Evolutionary conservation across 768 basidiomycete genomes (phyloP).

Genomic region (Kondoa subrosea): DNA sequence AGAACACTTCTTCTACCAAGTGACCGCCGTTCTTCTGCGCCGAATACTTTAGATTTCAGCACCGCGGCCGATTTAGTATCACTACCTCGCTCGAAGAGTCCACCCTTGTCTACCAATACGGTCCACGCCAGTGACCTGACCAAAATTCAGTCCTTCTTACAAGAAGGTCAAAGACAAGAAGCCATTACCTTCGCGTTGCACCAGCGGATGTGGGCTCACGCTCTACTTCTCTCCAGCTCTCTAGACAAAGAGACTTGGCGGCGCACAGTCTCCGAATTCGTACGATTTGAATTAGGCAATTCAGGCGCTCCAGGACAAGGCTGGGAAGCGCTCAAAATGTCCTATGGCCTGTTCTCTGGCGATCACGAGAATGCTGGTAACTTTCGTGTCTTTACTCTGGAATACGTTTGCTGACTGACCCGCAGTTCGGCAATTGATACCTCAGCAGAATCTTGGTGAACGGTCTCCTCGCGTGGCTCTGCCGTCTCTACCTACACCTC

Average conservation of each 20-base stretch:
- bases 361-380: constrained; percentile 60
- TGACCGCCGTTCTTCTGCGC: not conserved
- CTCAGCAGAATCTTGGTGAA: constrained; percentile 7
- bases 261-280: constrained; percentile 70
- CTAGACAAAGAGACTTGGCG: constrained; percentile 89
- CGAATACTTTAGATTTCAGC: constrained; percentile 13
- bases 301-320: constrained; percentile 37
- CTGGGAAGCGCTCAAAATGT: constrained; percentile 56
- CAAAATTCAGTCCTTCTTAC: constrained; percentile 58
- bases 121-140: constrained; percentile 51
- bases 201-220: constrained; percentile 84
- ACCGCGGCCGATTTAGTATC: constrained; percentile 22
- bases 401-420: not conserved
- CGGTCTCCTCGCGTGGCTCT: constrained; percentile 7
- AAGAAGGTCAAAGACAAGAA: constrained; percentile 65
- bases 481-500: constrained; percentile 37
- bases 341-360: constrained; percentile 69
- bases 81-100: not conserved
- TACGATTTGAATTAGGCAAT: constrained; percentile 52
- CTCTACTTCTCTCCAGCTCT: constrained; percentile 80
- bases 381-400: constrained; percentile 25
- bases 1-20: constrained; percentile 52
- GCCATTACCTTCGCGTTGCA: constrained; percentile 80
- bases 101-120: constrained; percentile 43
- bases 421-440: not conserved